Evolutionary conservation across 371 early-diverging fungal genomes (phyloP).

Genomic region (Mucor piriformis): DNA sequence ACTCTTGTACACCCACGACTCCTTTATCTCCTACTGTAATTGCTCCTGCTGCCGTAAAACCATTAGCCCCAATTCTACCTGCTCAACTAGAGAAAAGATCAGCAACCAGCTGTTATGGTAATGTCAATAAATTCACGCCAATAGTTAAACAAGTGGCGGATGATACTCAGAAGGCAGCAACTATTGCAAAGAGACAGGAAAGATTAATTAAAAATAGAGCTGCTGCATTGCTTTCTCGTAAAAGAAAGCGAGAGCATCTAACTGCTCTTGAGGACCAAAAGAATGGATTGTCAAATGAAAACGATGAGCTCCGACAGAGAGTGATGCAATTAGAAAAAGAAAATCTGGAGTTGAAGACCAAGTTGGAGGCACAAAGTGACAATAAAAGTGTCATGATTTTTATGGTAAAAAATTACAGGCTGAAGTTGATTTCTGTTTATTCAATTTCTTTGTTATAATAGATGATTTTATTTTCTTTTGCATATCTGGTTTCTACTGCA

Average conservation of each 20-base stretch:
- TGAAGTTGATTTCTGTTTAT: neutral
- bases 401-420: slow-evolving; percentile 53
- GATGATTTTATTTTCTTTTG: slow-evolving; percentile 2
- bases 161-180: slow-evolving; percentile 23
- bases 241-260: slow-evolving; percentile 86
- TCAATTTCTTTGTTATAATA: neutral
- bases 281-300: slow-evolving; percentile 20
- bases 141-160: neutral
- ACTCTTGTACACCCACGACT: neutral
- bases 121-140: neutral
- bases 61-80: slow-evolving; percentile 5
- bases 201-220: slow-evolving; percentile 90
- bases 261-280: slow-evolving; percentile 63
- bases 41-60: slow-evolving; percentile 7
- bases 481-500: neutral
- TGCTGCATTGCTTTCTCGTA: slow-evolving; percentile 86
- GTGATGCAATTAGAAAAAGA: slow-evolving; percentile 43
- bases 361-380: slow-evolving; percentile 10
- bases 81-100: neutral
- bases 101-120: neutral
- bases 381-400: slow-evolving; percentile 60
- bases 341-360: slow-evolving; percentile 20
- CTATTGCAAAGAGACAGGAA: slow-evolving; percentile 74
- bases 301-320: slow-evolving; percentile 29
- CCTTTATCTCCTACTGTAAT: slow-evolving; percentile 23